Conservation (phyloP, 495 filamentous ascomycete species). For the Trichoderma orchidacearum region DNA sequence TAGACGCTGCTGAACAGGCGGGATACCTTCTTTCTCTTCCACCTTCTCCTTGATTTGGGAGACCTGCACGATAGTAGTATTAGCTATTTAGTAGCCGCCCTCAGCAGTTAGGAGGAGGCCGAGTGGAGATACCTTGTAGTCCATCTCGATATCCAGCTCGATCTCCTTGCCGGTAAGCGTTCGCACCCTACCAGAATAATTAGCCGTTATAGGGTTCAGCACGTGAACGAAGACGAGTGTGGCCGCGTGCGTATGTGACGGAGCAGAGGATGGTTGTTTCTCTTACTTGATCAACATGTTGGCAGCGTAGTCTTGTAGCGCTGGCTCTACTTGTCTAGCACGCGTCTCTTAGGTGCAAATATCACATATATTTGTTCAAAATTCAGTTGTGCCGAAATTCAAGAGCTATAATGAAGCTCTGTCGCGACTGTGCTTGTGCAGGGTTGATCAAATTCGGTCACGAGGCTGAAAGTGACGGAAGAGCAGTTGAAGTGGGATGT, state of each 20-base stretch:
- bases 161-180: slow-evolving; percentile 98
- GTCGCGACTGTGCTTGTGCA: neutral
- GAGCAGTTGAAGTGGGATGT: neutral
- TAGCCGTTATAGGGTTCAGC: neutral
- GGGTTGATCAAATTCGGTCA: neutral
- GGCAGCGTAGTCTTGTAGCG: neutral
- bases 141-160: slow-evolving; percentile 85
- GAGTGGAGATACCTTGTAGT: slow-evolving; percentile 58
- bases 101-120: neutral
- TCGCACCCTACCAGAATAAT: slow-evolving; percentile 70
- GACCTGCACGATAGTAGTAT: slow-evolving; percentile 38
- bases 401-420: neutral
- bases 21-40: slow-evolving; percentile 97
- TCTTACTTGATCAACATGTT: slow-evolving; percentile 4
- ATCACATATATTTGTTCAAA: neutral
- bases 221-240: neutral
- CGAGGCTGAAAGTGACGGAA: neutral
- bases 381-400: neutral
- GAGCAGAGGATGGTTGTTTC: neutral
- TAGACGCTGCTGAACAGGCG: slow-evolving; percentile 88
- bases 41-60: slow-evolving; percentile 95
- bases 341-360: too few species aligned
- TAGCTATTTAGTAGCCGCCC: neutral
- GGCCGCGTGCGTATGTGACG: neutral
- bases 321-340: too few species aligned